A percentile compares a stretch with the other conserved stretches of the same genome.
Evolutionary conservation across 371 early-diverging fungal genomes (phyloP).

Genomic region (Chytridiales sp.): DNA sequence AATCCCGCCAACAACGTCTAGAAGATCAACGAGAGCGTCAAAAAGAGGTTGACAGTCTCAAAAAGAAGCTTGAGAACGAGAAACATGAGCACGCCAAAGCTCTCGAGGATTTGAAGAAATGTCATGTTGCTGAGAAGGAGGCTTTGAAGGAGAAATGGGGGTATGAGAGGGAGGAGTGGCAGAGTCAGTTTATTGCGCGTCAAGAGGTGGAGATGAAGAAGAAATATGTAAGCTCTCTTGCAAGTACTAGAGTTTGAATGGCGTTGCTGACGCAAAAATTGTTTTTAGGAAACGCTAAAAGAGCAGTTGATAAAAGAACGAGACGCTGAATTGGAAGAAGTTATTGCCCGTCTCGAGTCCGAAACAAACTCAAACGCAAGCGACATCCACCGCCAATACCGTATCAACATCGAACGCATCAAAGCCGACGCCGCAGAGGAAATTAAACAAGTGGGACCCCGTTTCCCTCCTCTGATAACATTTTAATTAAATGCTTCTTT

Average conservation of each 20-base stretch:
- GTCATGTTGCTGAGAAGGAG: constrained; percentile 27
- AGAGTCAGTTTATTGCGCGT: constrained; percentile 34
- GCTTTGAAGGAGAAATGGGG: constrained; percentile 31
- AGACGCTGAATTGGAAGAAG: constrained; percentile 52
- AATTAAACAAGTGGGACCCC: constrained; percentile 33
- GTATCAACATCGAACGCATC: constrained; percentile 45
- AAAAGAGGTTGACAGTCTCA: constrained; percentile 32
- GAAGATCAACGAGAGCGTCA: constrained; percentile 27
- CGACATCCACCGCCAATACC: constrained; percentile 39
- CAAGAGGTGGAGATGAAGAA: constrained; percentile 35
- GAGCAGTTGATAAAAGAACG: constrained; percentile 47
- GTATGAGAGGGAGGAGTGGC: constrained; percentile 49
- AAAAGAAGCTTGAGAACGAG: constrained; percentile 30
- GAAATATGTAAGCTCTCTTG: constrained; percentile 6
- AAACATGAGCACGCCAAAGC: constrained; percentile 12
- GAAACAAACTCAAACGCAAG: constrained; percentile 40
- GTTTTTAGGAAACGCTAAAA: constrained; percentile 40
- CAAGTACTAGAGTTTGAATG: too few relatives aligned
- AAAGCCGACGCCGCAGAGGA: constrained; percentile 43
- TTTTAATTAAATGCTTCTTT: neutral
- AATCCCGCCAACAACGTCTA: constrained; percentile 28
- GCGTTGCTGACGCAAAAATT: neutral
- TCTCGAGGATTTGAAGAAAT: constrained; percentile 34
- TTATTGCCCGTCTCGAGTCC: constrained; percentile 47
- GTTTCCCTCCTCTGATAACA: neutral